Base-by-base conservation (phyloP, 1,284 basidiomycete genomes). In the Ganoderma sp. region DNA sequence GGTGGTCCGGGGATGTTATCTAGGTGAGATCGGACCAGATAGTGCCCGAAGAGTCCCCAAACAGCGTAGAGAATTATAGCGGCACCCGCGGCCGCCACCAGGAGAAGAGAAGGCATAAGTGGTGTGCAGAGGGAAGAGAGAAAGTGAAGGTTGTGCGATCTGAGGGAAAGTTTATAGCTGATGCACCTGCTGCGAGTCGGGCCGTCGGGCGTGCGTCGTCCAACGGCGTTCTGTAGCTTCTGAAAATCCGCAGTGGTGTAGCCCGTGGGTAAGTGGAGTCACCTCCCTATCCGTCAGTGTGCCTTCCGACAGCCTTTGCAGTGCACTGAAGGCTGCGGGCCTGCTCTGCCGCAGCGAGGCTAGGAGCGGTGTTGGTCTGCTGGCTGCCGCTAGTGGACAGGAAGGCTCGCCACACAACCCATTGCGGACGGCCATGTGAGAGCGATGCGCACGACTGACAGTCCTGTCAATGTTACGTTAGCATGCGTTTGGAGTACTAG, bases 261-360 rank as follows among this genome's bases (percentile, higher is more conserved):
- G 45, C 8, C 12, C 48, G 48, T 52, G 48, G 48, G 48, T 12
- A 52, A 25, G 14, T 52, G 48, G 48, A 52, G 48, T 52, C 22
- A 52, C 48, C 48, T 14, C 48, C 48, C 48, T 25, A 50, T 25
- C 22, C n/a, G 7, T 22, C 5, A n/a, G 19, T 7, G 19, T 7
- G 8, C 45, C 10, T 14, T 22, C 48, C 48, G 10, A 50, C 22
- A 22, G 14, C 2, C 22, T 50, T 50, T 48, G 45, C 45, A n/a
- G 45, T 48, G 45, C 45, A 48, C n/a, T 48, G 45, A 50, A 52
- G 48, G 48, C 48, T 52, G 48, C 48, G 48, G 48, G 48, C 48
- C 22, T 52, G 10, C 48, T 52, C 48, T 52, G 48, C 48, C 48
- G 48, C 48, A 52, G 48, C 5, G 14, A 6, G 48, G 12, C 48